A percentile compares a stretch with the other conserved stretches of the same genome.
phyloP scores from a whole-genome alignment of 2,329 filamentous ascomycete species.

The Chaetomium globosum region DNA sequence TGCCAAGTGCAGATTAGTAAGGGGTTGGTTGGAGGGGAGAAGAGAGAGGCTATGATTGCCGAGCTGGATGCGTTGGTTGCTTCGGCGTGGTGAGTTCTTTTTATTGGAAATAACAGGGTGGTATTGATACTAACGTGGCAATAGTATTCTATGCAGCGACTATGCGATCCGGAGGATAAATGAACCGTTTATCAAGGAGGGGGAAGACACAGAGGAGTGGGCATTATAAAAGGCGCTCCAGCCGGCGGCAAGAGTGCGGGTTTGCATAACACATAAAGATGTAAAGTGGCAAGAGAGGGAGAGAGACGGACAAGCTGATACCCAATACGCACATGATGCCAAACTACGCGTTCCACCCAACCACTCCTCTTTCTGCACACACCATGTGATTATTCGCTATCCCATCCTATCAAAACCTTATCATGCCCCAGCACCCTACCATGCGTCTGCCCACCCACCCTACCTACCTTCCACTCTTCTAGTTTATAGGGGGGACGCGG shows the following conservation, averaged over 20 bases:
- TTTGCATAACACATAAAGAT: slow-evolving; percentile 1
- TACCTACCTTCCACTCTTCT: neutral
- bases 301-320: slow-evolving; percentile 14
- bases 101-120: slow-evolving; percentile 3
- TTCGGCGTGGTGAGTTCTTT: slow-evolving; percentile 71
- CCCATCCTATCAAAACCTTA: neutral
- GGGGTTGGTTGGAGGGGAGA: slow-evolving; percentile 68
- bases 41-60: slow-evolving; percentile 78
- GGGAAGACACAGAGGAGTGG: slow-evolving; percentile 82
- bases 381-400: neutral
- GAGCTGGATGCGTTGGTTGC: slow-evolving; percentile 93
- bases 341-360: neutral
- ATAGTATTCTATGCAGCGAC: slow-evolving; percentile 88
- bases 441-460: neutral
- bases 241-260: neutral
- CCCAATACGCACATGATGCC: slow-evolving; percentile 17
- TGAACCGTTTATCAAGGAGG: slow-evolving; percentile 79
- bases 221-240: slow-evolving; percentile 43
- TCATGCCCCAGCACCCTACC: neutral
- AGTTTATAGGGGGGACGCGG: slow-evolving; percentile 43
- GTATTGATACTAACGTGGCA: slow-evolving; percentile 15
- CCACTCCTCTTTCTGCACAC: neutral
- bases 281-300: neutral
- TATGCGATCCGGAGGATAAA: slow-evolving; percentile 93
- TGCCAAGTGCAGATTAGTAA: slow-evolving; percentile 81